Percentiles rank a stretch among this genome's conserved stretches.
These are phyloP conservation scores for Globisporangium camurandrum DNA, from an alignment of 352 stramenopile genomes.

Conservation along the genomic window DNA sequence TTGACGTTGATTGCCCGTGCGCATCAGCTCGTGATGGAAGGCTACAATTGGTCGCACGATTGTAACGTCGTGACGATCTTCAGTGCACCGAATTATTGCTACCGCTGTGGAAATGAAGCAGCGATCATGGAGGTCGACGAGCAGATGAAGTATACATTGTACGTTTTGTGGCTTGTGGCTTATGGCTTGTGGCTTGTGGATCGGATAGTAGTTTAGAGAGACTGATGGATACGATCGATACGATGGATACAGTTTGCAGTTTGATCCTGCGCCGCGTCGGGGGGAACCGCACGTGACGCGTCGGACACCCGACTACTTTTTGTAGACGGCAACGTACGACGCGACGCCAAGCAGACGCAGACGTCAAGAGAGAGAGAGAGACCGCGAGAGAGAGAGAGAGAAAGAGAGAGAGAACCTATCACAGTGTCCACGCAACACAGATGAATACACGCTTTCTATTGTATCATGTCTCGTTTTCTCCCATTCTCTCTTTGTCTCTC, in stretches of 20 bases:
- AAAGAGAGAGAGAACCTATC: background rate
- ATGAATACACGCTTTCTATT: background rate
- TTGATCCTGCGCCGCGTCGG: conserved; percentile 90
- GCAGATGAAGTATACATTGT: conserved; percentile 94
- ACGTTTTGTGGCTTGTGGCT: conserved; percentile 20
- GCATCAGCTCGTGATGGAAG: conserved; percentile 92
- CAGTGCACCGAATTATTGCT: conserved; percentile 99
- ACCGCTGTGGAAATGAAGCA: conserved; percentile 97
- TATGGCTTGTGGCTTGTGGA: background rate
- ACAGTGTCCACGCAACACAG: background rate
- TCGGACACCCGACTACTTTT: conserved; percentile 93
- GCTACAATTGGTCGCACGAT: conserved; percentile 95
- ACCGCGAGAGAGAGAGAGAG: background rate
- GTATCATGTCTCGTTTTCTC: background rate
- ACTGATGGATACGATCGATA: background rate
- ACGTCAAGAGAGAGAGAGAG: background rate
- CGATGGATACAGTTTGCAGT: conserved; percentile 77
- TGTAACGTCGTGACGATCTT: conserved; percentile 98
- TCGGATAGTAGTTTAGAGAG: background rate
- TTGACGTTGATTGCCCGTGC: conserved; percentile 90
- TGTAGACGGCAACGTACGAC: conserved; percentile 61
- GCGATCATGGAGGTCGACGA: conserved; percentile 97
- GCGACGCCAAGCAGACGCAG: too few species aligned
- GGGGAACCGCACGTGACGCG: conserved; percentile 91
- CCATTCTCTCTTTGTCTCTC: background rate